Conservation (phyloP, 805 yeast genomes). For the Yamadazyma insecticola region DNA sequence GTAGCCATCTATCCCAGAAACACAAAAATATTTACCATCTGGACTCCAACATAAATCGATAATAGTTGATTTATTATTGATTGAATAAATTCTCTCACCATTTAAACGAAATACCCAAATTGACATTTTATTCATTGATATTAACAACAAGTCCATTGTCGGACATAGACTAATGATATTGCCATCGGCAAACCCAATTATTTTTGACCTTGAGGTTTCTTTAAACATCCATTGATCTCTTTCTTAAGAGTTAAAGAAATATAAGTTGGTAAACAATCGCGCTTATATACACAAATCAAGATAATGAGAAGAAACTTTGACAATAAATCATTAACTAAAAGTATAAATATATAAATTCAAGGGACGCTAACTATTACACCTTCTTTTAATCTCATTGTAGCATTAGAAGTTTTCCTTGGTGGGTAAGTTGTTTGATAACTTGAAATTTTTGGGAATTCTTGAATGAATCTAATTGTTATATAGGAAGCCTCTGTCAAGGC, state of each 20-base stretch:
- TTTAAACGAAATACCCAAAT: conserved; percentile 49
- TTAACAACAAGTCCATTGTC: conserved; percentile 47
- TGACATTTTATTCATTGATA: conserved; percentile 47
- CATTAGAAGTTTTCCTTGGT: conserved; percentile 19
- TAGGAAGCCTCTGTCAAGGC: conserved; percentile 54
- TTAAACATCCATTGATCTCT: conserved; percentile 3
- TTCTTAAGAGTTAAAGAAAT: too few species aligned
- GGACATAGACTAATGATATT: conserved; percentile 46
- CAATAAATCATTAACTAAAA: too few species aligned
- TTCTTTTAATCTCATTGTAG: conserved; percentile 17
- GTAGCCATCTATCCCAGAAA: conserved; percentile 40
- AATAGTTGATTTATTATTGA: conserved; percentile 31
- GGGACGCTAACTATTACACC: conserved; percentile 5
- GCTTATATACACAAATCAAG: too few species aligned
- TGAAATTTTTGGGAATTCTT: conserved; percentile 14
- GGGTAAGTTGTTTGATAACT: conserved; percentile 19
- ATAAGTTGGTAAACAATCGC: too few species aligned
- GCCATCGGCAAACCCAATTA: conserved; percentile 30
- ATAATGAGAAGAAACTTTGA: too few species aligned
- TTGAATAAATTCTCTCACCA: conserved; percentile 51
- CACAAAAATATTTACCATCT: conserved; percentile 38
- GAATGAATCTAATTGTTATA: conserved; percentile 29
- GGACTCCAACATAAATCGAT: conserved; percentile 26
- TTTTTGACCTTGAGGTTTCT: conserved; percentile 6
- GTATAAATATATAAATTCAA: too few species aligned